phyloP scores from a whole-genome alignment of 257 asterid genomes.

The Salvia miltiorrhiza region DNA sequence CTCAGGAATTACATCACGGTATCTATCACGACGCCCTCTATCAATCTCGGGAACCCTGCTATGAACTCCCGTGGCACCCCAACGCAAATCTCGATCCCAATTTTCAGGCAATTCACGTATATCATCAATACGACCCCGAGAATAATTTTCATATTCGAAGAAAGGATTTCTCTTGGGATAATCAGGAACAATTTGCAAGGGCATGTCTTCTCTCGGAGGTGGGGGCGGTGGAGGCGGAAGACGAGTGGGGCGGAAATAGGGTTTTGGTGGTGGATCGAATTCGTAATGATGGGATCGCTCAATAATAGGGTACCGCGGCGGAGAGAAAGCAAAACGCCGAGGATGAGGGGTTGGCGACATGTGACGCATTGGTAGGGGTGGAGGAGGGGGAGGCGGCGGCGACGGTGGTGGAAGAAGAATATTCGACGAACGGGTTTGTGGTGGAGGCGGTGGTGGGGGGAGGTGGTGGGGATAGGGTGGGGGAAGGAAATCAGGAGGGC shows the following conservation, averaged over 20 bases:
- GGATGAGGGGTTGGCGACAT: slow-evolving; percentile 22
- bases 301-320: slow-evolving; percentile 27
- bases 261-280: slow-evolving; percentile 33
- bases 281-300: slow-evolving; percentile 37
- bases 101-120: slow-evolving; percentile 9
- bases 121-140: slow-evolving; percentile 13
- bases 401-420: slow-evolving; percentile 32
- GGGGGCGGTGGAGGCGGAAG: slow-evolving; percentile 32
- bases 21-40: slow-evolving; percentile 12
- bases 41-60: slow-evolving; percentile 24
- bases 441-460: slow-evolving; percentile 35
- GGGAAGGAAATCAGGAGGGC: slow-evolving; percentile 26
- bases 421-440: slow-evolving; percentile 19
- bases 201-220: slow-evolving; percentile 22
- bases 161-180: slow-evolving; percentile 28
- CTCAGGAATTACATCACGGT: slow-evolving; percentile 1
- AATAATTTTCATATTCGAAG: slow-evolving; percentile 27
- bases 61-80: slow-evolving; percentile 14
- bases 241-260: slow-evolving; percentile 25
- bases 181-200: slow-evolving; percentile 20
- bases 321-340: slow-evolving; percentile 24
- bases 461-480: slow-evolving; percentile 25
- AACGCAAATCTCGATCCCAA: slow-evolving; percentile 18
- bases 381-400: slow-evolving; percentile 27
- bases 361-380: slow-evolving; percentile 24